Evolutionary conservation across 768 basidiomycete species (phyloP).

Genomic region (Rhizopogon vinicolor): DNA sequence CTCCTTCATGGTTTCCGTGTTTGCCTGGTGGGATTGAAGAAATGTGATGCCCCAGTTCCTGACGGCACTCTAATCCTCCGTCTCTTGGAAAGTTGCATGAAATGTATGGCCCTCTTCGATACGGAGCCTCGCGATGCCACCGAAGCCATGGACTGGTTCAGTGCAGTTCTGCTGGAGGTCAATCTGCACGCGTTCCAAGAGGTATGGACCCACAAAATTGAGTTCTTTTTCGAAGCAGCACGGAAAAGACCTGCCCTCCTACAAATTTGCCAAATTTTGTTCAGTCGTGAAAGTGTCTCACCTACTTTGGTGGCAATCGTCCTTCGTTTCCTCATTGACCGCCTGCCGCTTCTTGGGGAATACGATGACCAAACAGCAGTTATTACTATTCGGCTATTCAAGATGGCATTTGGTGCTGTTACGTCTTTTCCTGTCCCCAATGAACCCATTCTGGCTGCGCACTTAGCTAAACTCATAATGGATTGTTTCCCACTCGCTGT

Average conservation of each 20-base stretch:
- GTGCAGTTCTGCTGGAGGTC: slow-evolving; percentile 71
- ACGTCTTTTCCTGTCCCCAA: slow-evolving; percentile 67
- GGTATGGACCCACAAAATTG: slow-evolving; percentile 92
- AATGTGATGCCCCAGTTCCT: slow-evolving; percentile 71
- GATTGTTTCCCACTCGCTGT: slow-evolving; percentile 93
- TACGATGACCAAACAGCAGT: slow-evolving; percentile 78
- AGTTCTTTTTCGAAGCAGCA: slow-evolving; percentile 80
- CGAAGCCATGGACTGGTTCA: slow-evolving; percentile 82
- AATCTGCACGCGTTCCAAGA: slow-evolving; percentile 93
- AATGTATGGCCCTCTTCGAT: slow-evolving; percentile 82
- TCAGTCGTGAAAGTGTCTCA: slow-evolving; percentile 71
- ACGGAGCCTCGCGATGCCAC: slow-evolving; percentile 61
- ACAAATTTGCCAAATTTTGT: slow-evolving; percentile 80
- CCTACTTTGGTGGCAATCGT: slow-evolving; percentile 85
- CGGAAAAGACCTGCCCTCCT: slow-evolving; percentile 76
- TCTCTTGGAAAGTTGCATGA: slow-evolving; percentile 81
- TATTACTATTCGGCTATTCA: slow-evolving; percentile 87
- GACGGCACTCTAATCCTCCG: slow-evolving; percentile 86
- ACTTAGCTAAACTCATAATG: slow-evolving; percentile 91
- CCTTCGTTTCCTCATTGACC: slow-evolving; percentile 78
- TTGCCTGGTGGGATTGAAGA: slow-evolving; percentile 70
- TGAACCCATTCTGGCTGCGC: slow-evolving; percentile 90
- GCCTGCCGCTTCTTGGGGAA: slow-evolving; percentile 80
- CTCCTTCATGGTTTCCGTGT: slow-evolving; percentile 86
- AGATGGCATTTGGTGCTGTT: slow-evolving; percentile 91